Conservation (phyloP, 495 filamentous ascomycete species). For the Elasticomyces elasticus region DNA sequence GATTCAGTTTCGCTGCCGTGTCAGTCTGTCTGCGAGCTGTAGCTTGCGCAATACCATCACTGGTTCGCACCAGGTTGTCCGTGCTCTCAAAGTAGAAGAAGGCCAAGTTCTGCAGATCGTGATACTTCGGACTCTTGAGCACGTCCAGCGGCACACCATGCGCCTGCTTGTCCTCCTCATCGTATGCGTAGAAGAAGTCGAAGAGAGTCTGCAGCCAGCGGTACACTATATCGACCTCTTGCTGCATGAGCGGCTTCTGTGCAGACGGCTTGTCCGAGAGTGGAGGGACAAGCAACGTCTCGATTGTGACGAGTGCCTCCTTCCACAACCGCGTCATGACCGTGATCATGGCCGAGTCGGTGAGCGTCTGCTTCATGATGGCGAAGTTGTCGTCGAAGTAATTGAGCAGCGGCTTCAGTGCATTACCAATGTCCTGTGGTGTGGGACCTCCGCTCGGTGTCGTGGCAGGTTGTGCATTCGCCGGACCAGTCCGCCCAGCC, state of each 20-base stretch:
- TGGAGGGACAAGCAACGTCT: slow-evolving; percentile 82
- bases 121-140: slow-evolving; percentile 93
- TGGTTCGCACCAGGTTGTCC: slow-evolving; percentile 81
- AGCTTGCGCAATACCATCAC: slow-evolving; percentile 87
- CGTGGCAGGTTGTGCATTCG: background rate
- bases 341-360: slow-evolving; percentile 83
- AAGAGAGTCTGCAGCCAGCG: slow-evolving; percentile 86
- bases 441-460: slow-evolving; percentile 40
- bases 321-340: slow-evolving; percentile 99
- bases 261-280: slow-evolving; percentile 89
- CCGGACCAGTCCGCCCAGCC: slow-evolving; percentile 5
- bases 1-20: slow-evolving; percentile 36
- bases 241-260: slow-evolving; percentile 75
- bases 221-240: slow-evolving; percentile 91
- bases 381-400: slow-evolving; percentile 99
- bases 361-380: slow-evolving; percentile 94
- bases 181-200: slow-evolving; percentile 88
- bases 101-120: slow-evolving; percentile 87
- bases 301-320: slow-evolving; percentile 85
- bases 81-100: slow-evolving; percentile 98
- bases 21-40: slow-evolving; percentile 71
- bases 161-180: slow-evolving; percentile 75
- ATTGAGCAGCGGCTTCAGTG: slow-evolving; percentile 77
- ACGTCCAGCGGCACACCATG: slow-evolving; percentile 83
- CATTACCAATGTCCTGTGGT: slow-evolving; percentile 63